phyloP scores from a whole-genome alignment of 129 eudicot species.

The Escallonia rubra region DNA sequence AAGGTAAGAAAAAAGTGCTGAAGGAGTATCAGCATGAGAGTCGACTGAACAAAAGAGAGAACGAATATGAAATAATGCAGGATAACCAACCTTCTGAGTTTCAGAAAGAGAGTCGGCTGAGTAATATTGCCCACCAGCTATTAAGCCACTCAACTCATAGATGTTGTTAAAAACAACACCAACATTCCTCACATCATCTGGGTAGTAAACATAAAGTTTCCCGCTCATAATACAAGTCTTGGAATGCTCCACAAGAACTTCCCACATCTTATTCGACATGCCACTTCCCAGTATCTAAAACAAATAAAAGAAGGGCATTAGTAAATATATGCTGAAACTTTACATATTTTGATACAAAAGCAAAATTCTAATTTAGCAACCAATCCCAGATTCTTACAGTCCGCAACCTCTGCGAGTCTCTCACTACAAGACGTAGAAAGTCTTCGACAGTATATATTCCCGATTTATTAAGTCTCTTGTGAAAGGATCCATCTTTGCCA shows the following conservation, averaged over 20 bases:
- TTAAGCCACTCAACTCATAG: constrained; percentile 81
- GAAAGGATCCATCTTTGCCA: constrained; percentile 98
- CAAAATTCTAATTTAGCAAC: constrained; percentile 1
- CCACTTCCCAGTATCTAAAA: constrained; percentile 91
- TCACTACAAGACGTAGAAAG: constrained; percentile 84
- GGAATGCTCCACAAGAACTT: constrained; percentile 84
- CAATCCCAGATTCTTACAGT: constrained; percentile 47
- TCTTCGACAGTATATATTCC: constrained; percentile 79
- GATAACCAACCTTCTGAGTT: constrained; percentile 72
- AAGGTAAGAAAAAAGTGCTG: background rate
- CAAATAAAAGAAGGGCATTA: background rate
- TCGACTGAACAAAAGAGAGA: constrained; percentile 36
- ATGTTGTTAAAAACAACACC: constrained; percentile 90
- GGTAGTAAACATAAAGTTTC: constrained; percentile 83
- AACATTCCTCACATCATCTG: constrained; percentile 70
- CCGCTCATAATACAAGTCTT: constrained; percentile 91
- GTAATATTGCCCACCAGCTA: constrained; percentile 66
- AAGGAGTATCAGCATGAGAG: constrained; percentile 73
- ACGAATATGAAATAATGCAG: background rate
- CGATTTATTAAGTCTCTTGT: constrained; percentile 85
- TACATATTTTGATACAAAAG: background rate
- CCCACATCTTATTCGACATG: constrained; percentile 99
- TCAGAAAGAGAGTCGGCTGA: constrained; percentile 83
- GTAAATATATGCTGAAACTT: background rate
- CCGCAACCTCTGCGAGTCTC: constrained; percentile 77